Percentiles rank a stretch among this genome's conserved stretches.
phyloP scores from a whole-genome alignment of 208 protist species.

The Trypanosoma cruzi region DNA sequence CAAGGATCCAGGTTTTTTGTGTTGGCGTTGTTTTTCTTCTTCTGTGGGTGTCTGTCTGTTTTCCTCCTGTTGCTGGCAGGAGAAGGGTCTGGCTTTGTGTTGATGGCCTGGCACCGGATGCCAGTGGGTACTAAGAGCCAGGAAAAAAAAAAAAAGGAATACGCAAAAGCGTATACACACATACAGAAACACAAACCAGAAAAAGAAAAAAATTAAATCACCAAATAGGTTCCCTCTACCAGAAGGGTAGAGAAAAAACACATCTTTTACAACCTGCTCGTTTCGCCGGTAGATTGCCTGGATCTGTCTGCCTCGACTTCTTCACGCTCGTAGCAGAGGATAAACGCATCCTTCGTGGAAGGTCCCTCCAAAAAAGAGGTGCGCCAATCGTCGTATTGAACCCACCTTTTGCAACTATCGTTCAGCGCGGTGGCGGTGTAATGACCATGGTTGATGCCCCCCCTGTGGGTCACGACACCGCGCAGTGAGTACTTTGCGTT shows the following conservation, averaged over 20 bases:
- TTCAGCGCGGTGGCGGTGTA: constrained; percentile 77
- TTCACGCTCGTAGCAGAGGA: constrained; percentile 76
- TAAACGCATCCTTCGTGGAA: constrained; percentile 53
- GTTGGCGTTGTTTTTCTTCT: no score
- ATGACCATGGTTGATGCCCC: constrained; percentile 77
- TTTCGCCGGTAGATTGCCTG: not conserved
- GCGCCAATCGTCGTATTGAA: constrained; percentile 75
- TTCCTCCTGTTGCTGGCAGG: constrained; percentile 2
- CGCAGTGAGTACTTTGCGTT: constrained; percentile 61
- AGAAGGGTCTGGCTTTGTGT: not conserved
- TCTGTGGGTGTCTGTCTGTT: no score
- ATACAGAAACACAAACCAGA: constrained; percentile 8
- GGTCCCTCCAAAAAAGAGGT: constrained; percentile 32
- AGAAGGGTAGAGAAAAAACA: constrained; percentile 4
- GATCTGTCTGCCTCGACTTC: not conserved
- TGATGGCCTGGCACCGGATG: not conserved
- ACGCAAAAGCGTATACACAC: not conserved
- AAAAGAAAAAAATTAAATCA: constrained; percentile 10
- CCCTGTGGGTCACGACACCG: constrained; percentile 79
- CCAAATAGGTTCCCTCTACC: constrained; percentile 1
- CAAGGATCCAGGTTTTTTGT: no score
- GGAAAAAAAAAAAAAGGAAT: not conserved
- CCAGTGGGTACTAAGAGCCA: not conserved
- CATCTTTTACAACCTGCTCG: constrained; percentile 2
- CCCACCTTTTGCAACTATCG: constrained; percentile 56